Evolutionary conservation across 140 eudicot genomes (phyloP).

Genomic region (Senecio squalidus): DNA sequence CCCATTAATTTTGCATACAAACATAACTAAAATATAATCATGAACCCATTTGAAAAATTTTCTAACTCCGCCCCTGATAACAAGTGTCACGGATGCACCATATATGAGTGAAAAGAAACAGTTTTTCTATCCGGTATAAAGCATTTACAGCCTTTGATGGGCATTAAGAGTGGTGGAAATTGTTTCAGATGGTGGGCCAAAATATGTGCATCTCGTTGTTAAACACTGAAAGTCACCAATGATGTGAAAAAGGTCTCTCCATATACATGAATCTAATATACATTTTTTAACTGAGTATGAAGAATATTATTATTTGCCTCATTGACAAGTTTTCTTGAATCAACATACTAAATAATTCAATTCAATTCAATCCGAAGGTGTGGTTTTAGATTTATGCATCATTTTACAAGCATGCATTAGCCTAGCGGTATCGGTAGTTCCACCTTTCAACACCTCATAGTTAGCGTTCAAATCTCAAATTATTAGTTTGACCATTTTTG

Average conservation of each 20-base stretch:
- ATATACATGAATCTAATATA: conserved; percentile 45
- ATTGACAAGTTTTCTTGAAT: background rate
- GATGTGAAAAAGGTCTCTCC: conserved; percentile 30
- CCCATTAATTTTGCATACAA: too few species aligned
- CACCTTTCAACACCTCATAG: too few species aligned
- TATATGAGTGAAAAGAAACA: conserved; percentile 16
- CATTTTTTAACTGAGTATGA: conserved; percentile 34
- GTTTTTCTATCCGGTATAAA: conserved; percentile 56
- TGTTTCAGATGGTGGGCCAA: conserved; percentile 29
- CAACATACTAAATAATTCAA: background rate
- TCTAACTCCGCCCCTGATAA: too few species aligned
- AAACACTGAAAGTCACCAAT: conserved; percentile 35
- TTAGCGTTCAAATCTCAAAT: too few species aligned
- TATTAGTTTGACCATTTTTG: too few species aligned
- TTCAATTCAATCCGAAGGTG: too few species aligned
- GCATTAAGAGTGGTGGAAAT: conserved; percentile 47
- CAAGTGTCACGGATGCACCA: conserved; percentile 13
- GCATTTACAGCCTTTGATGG: conserved; percentile 65
- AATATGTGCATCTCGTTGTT: conserved; percentile 6
- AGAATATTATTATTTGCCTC: background rate
- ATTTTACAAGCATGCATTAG: too few species aligned
- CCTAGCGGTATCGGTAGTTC: too few species aligned
- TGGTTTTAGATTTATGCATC: too few species aligned
- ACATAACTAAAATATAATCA: too few species aligned
- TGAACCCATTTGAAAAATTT: too few species aligned